A percentile compares a stretch with the other conserved stretches of the same genome.
Evolutionary conservation across 1,284 basidiomycete species (phyloP).

Genomic region (Kwoniella shivajii): DNA sequence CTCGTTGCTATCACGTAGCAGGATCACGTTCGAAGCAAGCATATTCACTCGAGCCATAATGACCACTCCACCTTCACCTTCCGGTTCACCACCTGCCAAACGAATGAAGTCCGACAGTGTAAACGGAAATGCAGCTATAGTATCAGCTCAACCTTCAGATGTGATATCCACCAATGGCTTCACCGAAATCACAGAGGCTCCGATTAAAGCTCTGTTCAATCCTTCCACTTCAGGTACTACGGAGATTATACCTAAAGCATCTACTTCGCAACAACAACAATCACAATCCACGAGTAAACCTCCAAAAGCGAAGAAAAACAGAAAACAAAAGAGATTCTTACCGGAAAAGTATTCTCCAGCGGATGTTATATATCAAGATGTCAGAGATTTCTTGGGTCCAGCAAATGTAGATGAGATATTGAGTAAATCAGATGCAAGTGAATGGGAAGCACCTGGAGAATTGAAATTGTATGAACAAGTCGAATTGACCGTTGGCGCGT

Average conservation of each 20-base stretch:
- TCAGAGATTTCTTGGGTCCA: slow-evolving; percentile 66
- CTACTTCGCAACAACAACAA: slow-evolving; percentile 10
- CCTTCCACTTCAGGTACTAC: not conserved
- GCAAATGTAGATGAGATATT: slow-evolving; percentile 62
- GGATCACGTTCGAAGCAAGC: not conserved
- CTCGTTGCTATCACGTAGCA: not conserved
- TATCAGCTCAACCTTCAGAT: too few species aligned
- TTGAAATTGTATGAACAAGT: slow-evolving; percentile 64
- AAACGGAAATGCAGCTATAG: not conserved
- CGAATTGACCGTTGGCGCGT: slow-evolving; percentile 62
- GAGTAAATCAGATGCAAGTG: slow-evolving; percentile 60
- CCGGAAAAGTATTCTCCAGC: slow-evolving; percentile 70
- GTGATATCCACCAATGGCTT: slow-evolving; percentile 8
- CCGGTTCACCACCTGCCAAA: slow-evolving; percentile 30
- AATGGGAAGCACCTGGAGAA: slow-evolving; percentile 49
- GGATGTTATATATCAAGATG: slow-evolving; percentile 74
- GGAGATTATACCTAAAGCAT: slow-evolving; percentile 3
- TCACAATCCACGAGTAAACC: too few species aligned
- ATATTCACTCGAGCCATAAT: slow-evolving; percentile 7
- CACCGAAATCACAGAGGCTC: slow-evolving; percentile 21
- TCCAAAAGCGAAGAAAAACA: slow-evolving; percentile 25
- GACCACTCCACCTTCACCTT: slow-evolving; percentile 15
- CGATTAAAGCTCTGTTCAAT: slow-evolving; percentile 31
- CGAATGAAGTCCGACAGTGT: slow-evolving; percentile 21
- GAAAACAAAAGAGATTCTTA: slow-evolving; percentile 33